Base-by-base conservation (phyloP, 1,284 basidiomycete genomes). In the Microbotryum saponariae region DNA sequence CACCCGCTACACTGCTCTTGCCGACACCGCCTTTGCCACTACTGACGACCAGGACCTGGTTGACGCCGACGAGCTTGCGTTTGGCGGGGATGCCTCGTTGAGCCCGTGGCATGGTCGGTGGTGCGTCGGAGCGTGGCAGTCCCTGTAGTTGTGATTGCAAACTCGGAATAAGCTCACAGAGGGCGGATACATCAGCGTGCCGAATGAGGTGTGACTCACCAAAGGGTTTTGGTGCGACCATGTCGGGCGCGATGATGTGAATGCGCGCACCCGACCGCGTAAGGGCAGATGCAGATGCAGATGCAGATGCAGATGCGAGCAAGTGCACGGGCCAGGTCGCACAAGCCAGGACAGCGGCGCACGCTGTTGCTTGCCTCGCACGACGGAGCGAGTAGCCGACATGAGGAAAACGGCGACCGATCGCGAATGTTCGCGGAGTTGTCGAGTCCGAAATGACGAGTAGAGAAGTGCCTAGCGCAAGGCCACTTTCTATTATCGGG, bases 1-100 rank as follows among this genome's bases (percentile, higher is more conserved):
- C 63, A 90, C 90, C 88, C 54, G 93, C 88, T 44, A 97, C 80
- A 0, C 93, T 97, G 68, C 89, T 93, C 78, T 98, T 98, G 8
- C 94, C 94, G 1, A 97, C 94, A 2, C 94, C 94, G 6, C 94
- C 96, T 74, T 97, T 97, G 18, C 92, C 94, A 69, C 89, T 92
- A 1, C 91, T 89, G 0, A 98, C 92, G 5, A 85, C 87, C 9
- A 98, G 75, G 31, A 96, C 84, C 55, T 77, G 74, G 64, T 79
- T 78, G 37, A 82, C 81, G 31, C 80, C 73, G 12, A 77, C 77
- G 52, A 82, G 80, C 6, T 73, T 72, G 0, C 78, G 76, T 54
- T 79, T 80, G 46, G 74, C 68, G 2, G 79, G 79, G 18, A 78
- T 75, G 0, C 78, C 78, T 2, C 78, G 75, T 58, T 72, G 71